phyloP scores from a whole-genome alignment of 768 basidiomycete genomes.

The Panaeolus papilionaceus region DNA sequence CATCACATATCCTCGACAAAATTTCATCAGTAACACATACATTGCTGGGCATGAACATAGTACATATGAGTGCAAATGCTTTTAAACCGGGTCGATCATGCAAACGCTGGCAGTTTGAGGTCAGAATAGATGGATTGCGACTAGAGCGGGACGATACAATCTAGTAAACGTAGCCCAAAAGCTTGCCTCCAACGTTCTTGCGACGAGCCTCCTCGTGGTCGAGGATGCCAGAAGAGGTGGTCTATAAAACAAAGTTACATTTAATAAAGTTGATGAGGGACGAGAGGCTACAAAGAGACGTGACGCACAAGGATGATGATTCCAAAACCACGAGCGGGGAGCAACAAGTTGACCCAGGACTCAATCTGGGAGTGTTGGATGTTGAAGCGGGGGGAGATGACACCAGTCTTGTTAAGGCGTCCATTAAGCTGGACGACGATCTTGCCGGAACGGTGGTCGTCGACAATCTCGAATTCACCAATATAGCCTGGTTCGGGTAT shows the following conservation, averaged over 20 bases:
- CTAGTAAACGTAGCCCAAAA: conserved; percentile 92
- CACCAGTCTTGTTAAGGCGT: conserved; percentile 98
- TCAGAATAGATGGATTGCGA: conserved; percentile 3
- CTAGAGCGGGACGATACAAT: conserved; percentile 12
- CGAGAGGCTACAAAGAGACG: too few species aligned
- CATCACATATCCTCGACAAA: background rate
- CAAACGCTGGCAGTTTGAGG: background rate
- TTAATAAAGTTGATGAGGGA: conserved; percentile 11
- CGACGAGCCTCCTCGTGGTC: conserved; percentile 99
- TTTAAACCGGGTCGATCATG: background rate
- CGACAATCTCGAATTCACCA: conserved; percentile 97
- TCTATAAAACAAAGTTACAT: conserved; percentile 49
- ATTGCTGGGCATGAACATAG: background rate
- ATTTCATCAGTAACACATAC: background rate
- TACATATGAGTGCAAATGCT: conserved; percentile 4
- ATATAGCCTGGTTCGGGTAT: conserved; percentile 77
- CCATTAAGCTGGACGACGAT: conserved; percentile 99
- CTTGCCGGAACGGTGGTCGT: conserved; percentile 98
- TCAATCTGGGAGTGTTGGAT: conserved; percentile 93
- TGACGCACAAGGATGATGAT: conserved; percentile 92
- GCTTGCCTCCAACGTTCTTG: conserved; percentile 97
- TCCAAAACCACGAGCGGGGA: conserved; percentile 96
- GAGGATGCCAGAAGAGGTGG: conserved; percentile 96
- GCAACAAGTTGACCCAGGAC: conserved; percentile 94
- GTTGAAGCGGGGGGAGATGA: conserved; percentile 99